A percentile compares a stretch with the other conserved stretches of the same genome.
These are phyloP conservation scores for Pseudofabraea citricarpa DNA, from an alignment of 2,329 filamentous ascomycete genomes.

Conservation along the genomic window DNA sequence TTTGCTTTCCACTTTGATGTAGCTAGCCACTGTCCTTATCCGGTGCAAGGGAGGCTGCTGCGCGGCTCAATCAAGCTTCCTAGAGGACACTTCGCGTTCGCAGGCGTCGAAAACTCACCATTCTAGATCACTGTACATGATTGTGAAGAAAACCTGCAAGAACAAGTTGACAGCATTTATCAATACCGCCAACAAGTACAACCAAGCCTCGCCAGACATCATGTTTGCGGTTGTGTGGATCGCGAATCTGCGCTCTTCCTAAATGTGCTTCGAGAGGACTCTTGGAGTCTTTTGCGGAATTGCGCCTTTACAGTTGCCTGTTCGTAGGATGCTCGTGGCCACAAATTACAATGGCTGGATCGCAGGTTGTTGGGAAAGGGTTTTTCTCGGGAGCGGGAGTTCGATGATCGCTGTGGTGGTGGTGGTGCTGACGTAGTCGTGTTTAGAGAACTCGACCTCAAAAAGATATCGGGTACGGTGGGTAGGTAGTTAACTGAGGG, in stretches of 20 bases:
- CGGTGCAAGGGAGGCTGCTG: not conserved
- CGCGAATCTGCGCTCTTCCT: constrained; percentile 8
- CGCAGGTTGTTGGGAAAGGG: constrained; percentile 3
- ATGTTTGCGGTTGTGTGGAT: constrained; percentile 29
- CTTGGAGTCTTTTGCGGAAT: constrained; percentile 2
- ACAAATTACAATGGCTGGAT: not conserved
- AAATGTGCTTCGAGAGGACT: not conserved
- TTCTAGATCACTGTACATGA: constrained; percentile 99
- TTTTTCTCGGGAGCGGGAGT: constrained; percentile 7
- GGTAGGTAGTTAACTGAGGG: no score
- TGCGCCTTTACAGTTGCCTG: constrained; percentile 7
- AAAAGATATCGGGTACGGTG: no score
- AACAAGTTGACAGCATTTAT: constrained; percentile 99
- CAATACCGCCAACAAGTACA: constrained; percentile 95
- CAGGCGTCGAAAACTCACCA: constrained; percentile 79
- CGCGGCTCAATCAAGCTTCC: not conserved
- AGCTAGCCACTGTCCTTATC: not conserved
- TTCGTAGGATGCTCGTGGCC: constrained; percentile 1
- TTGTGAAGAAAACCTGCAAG: constrained; percentile 99
- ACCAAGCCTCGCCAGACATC: constrained; percentile 98
- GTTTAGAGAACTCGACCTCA: no score
- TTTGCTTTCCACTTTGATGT: no score
- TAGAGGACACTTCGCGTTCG: no score
- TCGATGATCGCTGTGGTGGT: no score
- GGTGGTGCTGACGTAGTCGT: no score